These are phyloP conservation scores for Hawksworthiomyces lignivorus DNA, from an alignment of 2,329 filamentous ascomycete genomes.

Conservation along the genomic window DNA sequence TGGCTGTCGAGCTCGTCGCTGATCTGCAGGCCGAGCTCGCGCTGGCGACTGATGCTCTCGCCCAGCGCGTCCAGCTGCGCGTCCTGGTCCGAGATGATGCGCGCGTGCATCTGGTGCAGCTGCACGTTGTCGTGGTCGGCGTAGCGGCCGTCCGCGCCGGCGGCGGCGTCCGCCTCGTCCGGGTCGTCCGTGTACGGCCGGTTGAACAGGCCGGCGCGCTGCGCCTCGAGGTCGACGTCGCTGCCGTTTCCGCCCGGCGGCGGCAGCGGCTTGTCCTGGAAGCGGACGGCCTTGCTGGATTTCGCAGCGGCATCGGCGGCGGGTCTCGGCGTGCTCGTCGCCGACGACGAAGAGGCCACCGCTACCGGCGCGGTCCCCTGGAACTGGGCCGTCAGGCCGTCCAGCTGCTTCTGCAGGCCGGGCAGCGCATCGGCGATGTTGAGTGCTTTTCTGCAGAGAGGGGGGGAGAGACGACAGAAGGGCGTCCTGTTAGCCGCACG, in stretches of 20 bases:
- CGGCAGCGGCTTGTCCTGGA: slow-evolving; percentile 56
- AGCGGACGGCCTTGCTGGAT: slow-evolving; percentile 67
- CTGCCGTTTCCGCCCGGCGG: slow-evolving; percentile 40
- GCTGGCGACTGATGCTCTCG: slow-evolving; percentile 78
- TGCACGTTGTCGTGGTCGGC: slow-evolving; percentile 65
- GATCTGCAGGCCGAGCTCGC: slow-evolving; percentile 91
- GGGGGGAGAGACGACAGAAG: background rate
- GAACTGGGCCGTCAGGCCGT: slow-evolving; percentile 74
- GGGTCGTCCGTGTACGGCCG: slow-evolving; percentile 65
- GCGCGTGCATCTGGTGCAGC: slow-evolving; percentile 75
- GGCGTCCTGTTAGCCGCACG: too few relatives aligned
- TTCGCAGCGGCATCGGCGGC: slow-evolving; percentile 18
- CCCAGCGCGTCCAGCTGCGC: slow-evolving; percentile 84
- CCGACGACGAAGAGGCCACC: slow-evolving; percentile 34
- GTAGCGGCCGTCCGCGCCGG: slow-evolving; percentile 24
- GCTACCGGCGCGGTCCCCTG: slow-evolving; percentile 50
- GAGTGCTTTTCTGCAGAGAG: slow-evolving; percentile 33
- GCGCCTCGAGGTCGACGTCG: slow-evolving; percentile 37
- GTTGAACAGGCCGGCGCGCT: slow-evolving; percentile 31
- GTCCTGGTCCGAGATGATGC: slow-evolving; percentile 82
- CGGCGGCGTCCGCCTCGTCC: slow-evolving; percentile 45
- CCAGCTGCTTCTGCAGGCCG: slow-evolving; percentile 64
- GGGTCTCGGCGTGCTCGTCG: slow-evolving; percentile 17
- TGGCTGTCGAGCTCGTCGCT: slow-evolving; percentile 92
- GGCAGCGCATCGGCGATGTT: slow-evolving; percentile 56